Conservation (phyloP, 23 red algal genomes). For the Chondrus crispus region DNA sequence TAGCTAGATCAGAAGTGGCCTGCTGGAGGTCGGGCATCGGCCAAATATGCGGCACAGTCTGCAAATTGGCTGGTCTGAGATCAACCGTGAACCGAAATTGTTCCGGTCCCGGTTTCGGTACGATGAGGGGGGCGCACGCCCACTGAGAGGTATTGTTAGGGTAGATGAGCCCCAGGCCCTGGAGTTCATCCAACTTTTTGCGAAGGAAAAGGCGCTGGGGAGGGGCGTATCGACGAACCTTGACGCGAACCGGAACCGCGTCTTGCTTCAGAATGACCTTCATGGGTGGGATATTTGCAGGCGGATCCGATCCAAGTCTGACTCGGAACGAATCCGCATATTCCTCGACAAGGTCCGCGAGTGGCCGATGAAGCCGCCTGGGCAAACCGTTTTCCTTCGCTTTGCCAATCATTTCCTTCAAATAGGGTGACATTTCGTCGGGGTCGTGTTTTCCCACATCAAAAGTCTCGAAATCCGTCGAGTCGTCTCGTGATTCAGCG, state of each 20-base stretch:
- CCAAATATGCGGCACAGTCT: constrained; percentile 13
- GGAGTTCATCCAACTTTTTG: neutral
- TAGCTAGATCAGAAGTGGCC: neutral
- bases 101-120: neutral
- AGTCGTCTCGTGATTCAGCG: too few relatives aligned
- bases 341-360: neutral
- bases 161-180: neutral
- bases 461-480: too few relatives aligned
- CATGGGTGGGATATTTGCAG: neutral
- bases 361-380: too few relatives aligned
- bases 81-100: constrained; percentile 27
- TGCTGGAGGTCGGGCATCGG: constrained; percentile 5
- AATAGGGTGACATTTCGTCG: too few relatives aligned
- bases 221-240: neutral
- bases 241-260: neutral
- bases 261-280: neutral
- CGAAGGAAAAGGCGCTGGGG: neutral
- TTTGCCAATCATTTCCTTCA: too few relatives aligned
- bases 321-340: neutral
- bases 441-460: too few relatives aligned
- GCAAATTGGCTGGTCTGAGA: neutral
- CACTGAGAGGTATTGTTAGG: neutral
- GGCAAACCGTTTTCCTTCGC: too few relatives aligned
- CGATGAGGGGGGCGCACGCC: neutral
- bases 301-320: neutral